Conservation (phyloP, 176 grass and related monocot species). For the Phoenix roebelenii region DNA sequence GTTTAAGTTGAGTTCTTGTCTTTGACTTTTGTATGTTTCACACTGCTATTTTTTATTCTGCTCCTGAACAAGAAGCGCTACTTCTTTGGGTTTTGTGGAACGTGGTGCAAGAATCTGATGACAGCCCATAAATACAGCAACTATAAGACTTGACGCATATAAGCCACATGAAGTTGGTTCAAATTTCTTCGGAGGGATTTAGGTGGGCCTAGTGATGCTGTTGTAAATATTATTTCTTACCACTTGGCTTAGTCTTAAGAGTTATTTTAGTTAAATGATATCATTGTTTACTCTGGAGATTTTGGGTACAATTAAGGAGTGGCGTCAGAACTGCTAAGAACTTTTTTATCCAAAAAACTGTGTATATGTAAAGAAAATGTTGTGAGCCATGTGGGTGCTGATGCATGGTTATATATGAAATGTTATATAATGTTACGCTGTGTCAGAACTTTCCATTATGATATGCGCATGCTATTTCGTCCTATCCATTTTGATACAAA, state of each 20-base stretch:
- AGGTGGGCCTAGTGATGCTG: constrained; percentile 42
- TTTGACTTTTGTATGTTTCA: not conserved
- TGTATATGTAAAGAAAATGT: not conserved
- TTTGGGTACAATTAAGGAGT: not conserved
- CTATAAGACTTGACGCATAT: too few species aligned
- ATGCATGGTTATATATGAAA: not conserved
- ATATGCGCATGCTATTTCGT: not conserved
- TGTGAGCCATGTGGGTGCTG: not conserved
- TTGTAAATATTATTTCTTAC: constrained; percentile 24
- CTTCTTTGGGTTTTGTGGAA: constrained; percentile 25
- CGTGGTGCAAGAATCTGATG: constrained; percentile 40
- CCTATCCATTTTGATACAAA: too few species aligned
- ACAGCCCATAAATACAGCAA: too few species aligned
- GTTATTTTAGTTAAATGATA: constrained; percentile 2
- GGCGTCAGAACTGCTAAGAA: not conserved
- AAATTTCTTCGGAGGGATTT: constrained; percentile 29
- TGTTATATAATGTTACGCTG: too few species aligned
- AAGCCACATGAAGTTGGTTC: constrained; percentile 11
- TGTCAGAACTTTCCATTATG: too few species aligned
- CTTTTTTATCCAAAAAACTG: not conserved
- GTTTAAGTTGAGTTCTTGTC: not conserved
- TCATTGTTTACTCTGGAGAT: not conserved
- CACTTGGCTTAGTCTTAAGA: not conserved
- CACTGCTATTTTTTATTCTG: not conserved
- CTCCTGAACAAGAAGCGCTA: constrained; percentile 27